Conservation (phyloP, 1,284 basidiomycete species). For the Papiliotrema fonsecae region DNA sequence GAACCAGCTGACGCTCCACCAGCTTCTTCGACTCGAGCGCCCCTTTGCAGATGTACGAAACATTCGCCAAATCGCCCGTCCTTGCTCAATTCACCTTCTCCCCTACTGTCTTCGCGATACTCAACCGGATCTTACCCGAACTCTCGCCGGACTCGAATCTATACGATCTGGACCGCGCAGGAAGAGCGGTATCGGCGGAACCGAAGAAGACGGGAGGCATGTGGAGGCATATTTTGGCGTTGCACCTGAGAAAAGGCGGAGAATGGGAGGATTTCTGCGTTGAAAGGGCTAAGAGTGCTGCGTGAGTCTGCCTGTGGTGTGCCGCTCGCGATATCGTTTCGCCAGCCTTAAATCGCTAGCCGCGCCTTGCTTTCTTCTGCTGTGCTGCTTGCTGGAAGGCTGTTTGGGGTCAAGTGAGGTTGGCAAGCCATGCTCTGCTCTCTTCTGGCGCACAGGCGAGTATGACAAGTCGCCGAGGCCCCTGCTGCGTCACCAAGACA, state of each 20-base stretch:
- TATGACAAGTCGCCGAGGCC: too few relatives aligned
- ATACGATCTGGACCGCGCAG: conserved; percentile 27
- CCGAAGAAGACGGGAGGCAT: conserved; percentile 8
- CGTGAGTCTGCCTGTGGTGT: conserved; percentile 23
- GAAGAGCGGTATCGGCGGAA: conserved; percentile 10
- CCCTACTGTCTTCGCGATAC: conserved; percentile 31
- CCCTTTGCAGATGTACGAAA: conserved; percentile 33
- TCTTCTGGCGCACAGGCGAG: too few relatives aligned
- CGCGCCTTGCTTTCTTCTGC: too few relatives aligned
- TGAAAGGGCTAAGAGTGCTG: conserved; percentile 24
- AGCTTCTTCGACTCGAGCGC: conserved; percentile 43
- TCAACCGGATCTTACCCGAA: conserved; percentile 31
- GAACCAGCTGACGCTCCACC: neutral
- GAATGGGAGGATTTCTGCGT: conserved; percentile 32
- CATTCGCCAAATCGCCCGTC: conserved; percentile 36
- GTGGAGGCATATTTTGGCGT: conserved; percentile 44
- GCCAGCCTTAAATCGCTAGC: too few relatives aligned
- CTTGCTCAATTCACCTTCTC: conserved; percentile 44
- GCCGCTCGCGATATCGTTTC: neutral
- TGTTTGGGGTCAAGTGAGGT: too few relatives aligned
- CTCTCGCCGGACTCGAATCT: conserved; percentile 25
- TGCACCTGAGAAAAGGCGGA: conserved; percentile 35
- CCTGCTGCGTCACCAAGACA: too few relatives aligned
- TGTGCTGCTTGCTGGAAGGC: too few relatives aligned
- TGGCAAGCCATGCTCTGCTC: too few relatives aligned